Conservation (phyloP, 352 stramenopile species). For the Aphanomyces invadans region DNA sequence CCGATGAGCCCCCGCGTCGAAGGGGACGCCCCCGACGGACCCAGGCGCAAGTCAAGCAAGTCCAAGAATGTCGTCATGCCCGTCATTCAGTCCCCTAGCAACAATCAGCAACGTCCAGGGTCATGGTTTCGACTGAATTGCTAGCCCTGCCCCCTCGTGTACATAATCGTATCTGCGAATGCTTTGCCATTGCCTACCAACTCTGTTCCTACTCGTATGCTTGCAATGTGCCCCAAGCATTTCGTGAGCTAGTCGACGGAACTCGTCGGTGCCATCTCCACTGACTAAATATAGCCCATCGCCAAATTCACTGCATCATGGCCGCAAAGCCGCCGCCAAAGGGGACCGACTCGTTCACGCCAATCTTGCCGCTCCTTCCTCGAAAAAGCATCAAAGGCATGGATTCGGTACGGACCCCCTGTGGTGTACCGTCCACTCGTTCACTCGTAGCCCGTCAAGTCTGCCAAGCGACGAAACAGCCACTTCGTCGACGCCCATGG, state of each 20-base stretch:
- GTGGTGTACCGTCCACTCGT: too few relatives aligned
- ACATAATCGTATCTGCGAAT: background rate
- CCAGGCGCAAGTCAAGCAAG: background rate
- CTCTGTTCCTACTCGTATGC: too few relatives aligned
- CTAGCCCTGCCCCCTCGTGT: background rate
- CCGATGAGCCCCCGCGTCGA: background rate
- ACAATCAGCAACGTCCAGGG: background rate
- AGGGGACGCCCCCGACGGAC: background rate
- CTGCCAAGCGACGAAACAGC: background rate
- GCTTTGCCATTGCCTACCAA: too few relatives aligned
- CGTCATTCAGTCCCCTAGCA: background rate
- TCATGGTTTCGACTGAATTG: constrained; percentile 14
- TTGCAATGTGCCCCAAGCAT: too few relatives aligned
- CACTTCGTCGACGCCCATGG: background rate
- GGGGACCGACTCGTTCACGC: constrained; percentile 1
- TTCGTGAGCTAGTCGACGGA: background rate
- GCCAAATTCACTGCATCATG: too few relatives aligned
- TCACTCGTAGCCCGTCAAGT: too few relatives aligned
- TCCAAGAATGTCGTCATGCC: constrained; percentile 11
- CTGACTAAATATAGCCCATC: too few relatives aligned
- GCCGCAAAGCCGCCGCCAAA: too few relatives aligned
- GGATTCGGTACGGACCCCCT: background rate
- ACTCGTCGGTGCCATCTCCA: too few relatives aligned
- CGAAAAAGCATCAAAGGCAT: background rate
- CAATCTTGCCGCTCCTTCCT: background rate